Base-by-base conservation (phyloP, 371 early-diverging fungal species). In the Mucor indicus region DNA sequence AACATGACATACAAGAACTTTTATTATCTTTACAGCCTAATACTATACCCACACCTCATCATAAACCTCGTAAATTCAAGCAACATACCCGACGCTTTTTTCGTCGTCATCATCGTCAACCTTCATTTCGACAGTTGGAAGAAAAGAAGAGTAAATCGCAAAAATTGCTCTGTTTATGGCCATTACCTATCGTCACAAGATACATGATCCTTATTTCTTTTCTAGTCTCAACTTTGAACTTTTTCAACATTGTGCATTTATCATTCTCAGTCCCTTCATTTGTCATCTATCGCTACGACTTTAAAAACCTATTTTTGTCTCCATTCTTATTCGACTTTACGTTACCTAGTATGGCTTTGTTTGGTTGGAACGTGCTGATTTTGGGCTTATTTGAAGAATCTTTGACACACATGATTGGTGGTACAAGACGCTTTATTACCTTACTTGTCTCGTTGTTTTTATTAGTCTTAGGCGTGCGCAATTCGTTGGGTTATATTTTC, bases 321-420 rank as follows among this genome's bases (percentile, higher is more conserved):
- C 76, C 79, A 11, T 79, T 75, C 50, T 41, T 75, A 19, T 63
- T 75, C 46, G 44, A 64, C 7, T 63, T 52, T 27, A 57, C 69
- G 0, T 41, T 75, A 11, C 71, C 62, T 1, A 56, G 53, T 30
- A 24, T 75, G 0, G 32, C 62, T 1, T 27, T 75, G 10, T 64
- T 62, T 48, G 67, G 59, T 1, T 72, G 69, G 68, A 79, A 79
- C 50, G 48, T 79, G 2, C 45, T 79, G n/a, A 62, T 71, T 9
- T 47, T 79, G 15, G 74, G 74, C 8, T 42, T 79, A 15, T 79
- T 75, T 48, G 77, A 79, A 44, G 72, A 75, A 51, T 72, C 75
- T 2, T 31, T 73, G 31, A 46, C 69, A 13, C 75, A 69, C 49
- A 64, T 63, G 61, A 44, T 75, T 38, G 77, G 75, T 37, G 77